Conservation (phyloP, 129 eudicot species). For the Helichrysum umbraculigerum region DNA sequence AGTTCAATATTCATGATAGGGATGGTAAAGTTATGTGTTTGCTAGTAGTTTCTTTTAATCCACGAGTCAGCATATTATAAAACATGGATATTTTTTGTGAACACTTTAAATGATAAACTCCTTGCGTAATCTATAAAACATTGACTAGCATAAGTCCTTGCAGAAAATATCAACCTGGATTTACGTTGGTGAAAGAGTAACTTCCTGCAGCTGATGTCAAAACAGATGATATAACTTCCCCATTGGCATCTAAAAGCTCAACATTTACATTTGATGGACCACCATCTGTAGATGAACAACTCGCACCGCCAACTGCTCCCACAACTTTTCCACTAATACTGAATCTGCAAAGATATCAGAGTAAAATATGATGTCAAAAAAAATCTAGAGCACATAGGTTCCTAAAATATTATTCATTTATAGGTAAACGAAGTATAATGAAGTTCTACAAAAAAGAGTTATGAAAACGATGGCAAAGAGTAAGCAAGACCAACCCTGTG, state of each 20-base stretch:
- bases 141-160: slow-evolving; percentile 7
- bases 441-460: background rate
- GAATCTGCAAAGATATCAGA: slow-evolving; percentile 61
- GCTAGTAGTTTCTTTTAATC: background rate
- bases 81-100: slow-evolving; percentile 9
- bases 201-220: slow-evolving; percentile 70
- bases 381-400: slow-evolving; percentile 14
- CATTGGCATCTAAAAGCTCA: slow-evolving; percentile 67
- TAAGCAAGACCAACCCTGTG: slow-evolving; percentile 72
- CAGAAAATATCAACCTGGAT: slow-evolving; percentile 62
- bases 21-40: slow-evolving; percentile 3
- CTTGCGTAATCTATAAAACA: slow-evolving; percentile 5
- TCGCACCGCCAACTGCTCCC: slow-evolving; percentile 88
- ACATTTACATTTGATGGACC: slow-evolving; percentile 90
- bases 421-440: background rate
- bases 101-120: slow-evolving; percentile 17
- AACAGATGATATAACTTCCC: slow-evolving; percentile 68
- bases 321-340: slow-evolving; percentile 78
- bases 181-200: slow-evolving; percentile 70
- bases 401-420: background rate
- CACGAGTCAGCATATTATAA: background rate
- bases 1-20: background rate
- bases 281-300: slow-evolving; percentile 60
- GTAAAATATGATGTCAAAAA: slow-evolving; percentile 24
- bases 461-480: slow-evolving; percentile 18